Evolutionary conservation across 257 asterid genomes (phyloP), one percentile per base, ranked within the genome.

Genomic region (Ocimum tenuiflorum): DNA sequence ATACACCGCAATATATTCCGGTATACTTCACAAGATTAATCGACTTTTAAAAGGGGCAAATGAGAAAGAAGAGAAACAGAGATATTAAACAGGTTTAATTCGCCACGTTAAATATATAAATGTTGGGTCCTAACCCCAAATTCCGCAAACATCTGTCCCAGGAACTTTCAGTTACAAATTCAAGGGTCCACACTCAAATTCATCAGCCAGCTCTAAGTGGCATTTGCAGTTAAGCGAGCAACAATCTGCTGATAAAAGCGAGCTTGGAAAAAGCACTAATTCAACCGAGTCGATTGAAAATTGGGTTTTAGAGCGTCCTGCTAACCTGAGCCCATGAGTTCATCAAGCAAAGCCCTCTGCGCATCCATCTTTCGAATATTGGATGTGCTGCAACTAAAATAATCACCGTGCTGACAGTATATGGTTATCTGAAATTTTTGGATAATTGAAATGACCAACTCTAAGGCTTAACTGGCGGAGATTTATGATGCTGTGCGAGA

Each of bases 321-420:
- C 75, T 47, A 67, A 89, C 96, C 95, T 73, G 92, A 78, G 77
- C 96, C 96, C 94, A 89, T 86, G 79, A 89, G 96, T 80, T 89
- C 96, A 74, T 89, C 96, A 14, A 89, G 95, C 79, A 89, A 75
- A 74, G 96, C 95, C 80, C 96, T 85, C 77, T 89, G 96, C 70
- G 96, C 96, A 71, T 89, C 95, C 96, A 89, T 89, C 70, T 58
- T 63, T 66, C 49, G 58, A 18, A 35, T 67, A 49, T 59, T 60
- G 63, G 54, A 63, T 51, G 35, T 20, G 29, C 42, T 22, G 64
- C 57, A 60, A 24, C 77, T 38, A 7, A 27, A 27, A 27, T 27
- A 27, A 27, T 27, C 47, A 19, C 55, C 19, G 29, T 24, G 17
- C 45, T 6, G 45, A 50, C 14, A 36, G 48, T 13, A 11, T 6